Conservation (phyloP, 2,329 filamentous ascomycete species). For the Lasiodiplodia sp. region DNA sequence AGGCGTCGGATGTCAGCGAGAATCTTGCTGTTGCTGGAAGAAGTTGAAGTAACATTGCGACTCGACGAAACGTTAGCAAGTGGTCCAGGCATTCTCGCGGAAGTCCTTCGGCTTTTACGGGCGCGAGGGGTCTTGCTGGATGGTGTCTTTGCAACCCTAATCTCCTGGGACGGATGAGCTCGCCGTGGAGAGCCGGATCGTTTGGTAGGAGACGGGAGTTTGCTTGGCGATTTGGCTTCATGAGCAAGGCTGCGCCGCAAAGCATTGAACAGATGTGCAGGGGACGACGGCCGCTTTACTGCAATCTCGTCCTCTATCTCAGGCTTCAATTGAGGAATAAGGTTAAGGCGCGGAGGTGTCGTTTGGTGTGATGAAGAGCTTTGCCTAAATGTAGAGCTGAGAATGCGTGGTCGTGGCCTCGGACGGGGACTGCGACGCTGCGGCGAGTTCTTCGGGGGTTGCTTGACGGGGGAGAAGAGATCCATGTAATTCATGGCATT, state of each 20-base stretch:
- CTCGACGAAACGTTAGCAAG: constrained; percentile 3
- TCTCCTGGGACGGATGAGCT: constrained; percentile 4
- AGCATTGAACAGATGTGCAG: not conserved
- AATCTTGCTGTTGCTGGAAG: constrained; percentile 23
- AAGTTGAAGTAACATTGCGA: constrained; percentile 8
- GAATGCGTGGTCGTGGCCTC: constrained; percentile 24
- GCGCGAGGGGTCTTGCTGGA: constrained; percentile 20
- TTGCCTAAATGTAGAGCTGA: constrained; percentile 29
- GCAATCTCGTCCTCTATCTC: not conserved
- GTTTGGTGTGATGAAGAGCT: constrained; percentile 11
- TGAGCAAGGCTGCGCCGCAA: not conserved
- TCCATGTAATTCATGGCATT: constrained; percentile 29
- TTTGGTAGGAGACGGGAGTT: constrained; percentile 12
- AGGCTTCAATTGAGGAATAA: constrained; percentile 1
- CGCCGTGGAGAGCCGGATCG: not conserved
- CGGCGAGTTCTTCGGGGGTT: constrained; percentile 11
- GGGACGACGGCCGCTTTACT: not conserved
- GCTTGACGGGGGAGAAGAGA: constrained; percentile 31
- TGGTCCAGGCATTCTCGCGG: constrained; percentile 20
- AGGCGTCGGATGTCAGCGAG: constrained; percentile 28
- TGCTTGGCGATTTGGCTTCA: not conserved
- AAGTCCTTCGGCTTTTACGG: constrained; percentile 15
- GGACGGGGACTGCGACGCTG: constrained; percentile 26
- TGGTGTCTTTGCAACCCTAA: constrained; percentile 25
- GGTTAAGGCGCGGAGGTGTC: not conserved